Evolutionary conservation across 2,329 filamentous ascomycete genomes (phyloP), one percentile per base, ranked within the genome.

Genomic region (Emergomyces africanus): DNA sequence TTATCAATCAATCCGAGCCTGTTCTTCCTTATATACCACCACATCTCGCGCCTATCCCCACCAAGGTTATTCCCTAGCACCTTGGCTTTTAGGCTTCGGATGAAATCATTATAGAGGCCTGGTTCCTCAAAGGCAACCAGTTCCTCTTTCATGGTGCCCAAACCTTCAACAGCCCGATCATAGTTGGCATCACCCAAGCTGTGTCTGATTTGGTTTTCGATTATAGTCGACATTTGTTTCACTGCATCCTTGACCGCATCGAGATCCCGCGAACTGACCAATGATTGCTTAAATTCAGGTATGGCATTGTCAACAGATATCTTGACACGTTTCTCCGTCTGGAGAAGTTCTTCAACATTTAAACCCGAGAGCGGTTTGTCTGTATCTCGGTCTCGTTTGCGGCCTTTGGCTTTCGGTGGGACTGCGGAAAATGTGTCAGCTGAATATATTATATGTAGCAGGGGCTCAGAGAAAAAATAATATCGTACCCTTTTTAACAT

Each of bases 301-400:
- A 97, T 84, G 1, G 91, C 84, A 63, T 97, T 97, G 10, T 86
- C 80, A 0, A 81, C 70, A 9, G 83, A 81, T 59, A 88, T 84
- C 50, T 76, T 79, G 50, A 67, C 64, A 23, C 68, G 78, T 49
- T 75, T 82, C 59, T 81, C 77, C 60, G 78, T 75, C 51, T 81
- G 81, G n/a, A 97, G 83, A 2, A 97, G 82, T 4, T 84, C 84
- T 61, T 91, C 87, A 44, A 97, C 81, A 66, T 97, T 88, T 46
- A 99, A 84, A 23, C 91, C 91, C 0, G 92, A 97, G 9, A 96
- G 82, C 0, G 94, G 94, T 66, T 92, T 92, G 60, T 87, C 81
- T 0, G 81, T 74, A 35, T 95, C 85, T 64, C 83, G 82, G 50
- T 80, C 79, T 42, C 79, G 77, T 67, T 86, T 87, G 62, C 84